These are phyloP conservation scores for Podaxis pistillaris DNA, from an alignment of 768 basidiomycete species.

Conservation along the genomic window DNA sequence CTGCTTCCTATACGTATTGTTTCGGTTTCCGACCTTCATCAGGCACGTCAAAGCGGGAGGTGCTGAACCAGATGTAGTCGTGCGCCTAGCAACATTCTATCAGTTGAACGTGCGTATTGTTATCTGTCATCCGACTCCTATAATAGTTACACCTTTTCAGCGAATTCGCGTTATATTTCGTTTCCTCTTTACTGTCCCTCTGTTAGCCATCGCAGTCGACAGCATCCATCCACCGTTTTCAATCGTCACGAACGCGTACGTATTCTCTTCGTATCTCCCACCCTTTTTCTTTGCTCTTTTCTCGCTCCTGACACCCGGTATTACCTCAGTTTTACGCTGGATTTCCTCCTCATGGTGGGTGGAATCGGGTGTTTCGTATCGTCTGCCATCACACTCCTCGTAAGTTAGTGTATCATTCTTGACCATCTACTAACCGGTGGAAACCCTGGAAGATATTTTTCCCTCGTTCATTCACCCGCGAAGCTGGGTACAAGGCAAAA, in stretches of 20 bases:
- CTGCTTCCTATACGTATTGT: slow-evolving; percentile 69
- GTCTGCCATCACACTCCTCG: slow-evolving; percentile 77
- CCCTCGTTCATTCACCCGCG: slow-evolving; percentile 67
- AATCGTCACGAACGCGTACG: slow-evolving; percentile 58
- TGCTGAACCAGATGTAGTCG: slow-evolving; percentile 71
- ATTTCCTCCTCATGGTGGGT: slow-evolving; percentile 69
- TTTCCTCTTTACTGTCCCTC: slow-evolving; percentile 68
- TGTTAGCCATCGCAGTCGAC: slow-evolving; percentile 67
- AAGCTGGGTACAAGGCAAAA: slow-evolving; percentile 59
- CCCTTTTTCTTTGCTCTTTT: neutral
- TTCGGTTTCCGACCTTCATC: slow-evolving; percentile 70
- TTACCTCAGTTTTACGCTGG: slow-evolving; percentile 54
- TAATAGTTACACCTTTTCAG: slow-evolving; percentile 32
- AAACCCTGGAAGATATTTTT: slow-evolving; percentile 60
- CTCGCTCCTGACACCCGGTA: neutral
- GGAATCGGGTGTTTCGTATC: slow-evolving; percentile 78
- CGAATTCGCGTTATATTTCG: slow-evolving; percentile 72
- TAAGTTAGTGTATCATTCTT: slow-evolving; percentile 31
- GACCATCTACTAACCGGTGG: slow-evolving; percentile 2
- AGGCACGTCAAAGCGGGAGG: slow-evolving; percentile 69
- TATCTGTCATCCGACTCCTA: neutral
- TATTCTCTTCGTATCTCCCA: slow-evolving; percentile 17
- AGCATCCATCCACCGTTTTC: slow-evolving; percentile 49
- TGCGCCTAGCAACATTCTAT: slow-evolving; percentile 72
- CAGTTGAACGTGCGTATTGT: slow-evolving; percentile 65